phyloP scores from a whole-genome alignment of 2,329 filamentous ascomycete species.

The Chaetoscypha palmicola region DNA sequence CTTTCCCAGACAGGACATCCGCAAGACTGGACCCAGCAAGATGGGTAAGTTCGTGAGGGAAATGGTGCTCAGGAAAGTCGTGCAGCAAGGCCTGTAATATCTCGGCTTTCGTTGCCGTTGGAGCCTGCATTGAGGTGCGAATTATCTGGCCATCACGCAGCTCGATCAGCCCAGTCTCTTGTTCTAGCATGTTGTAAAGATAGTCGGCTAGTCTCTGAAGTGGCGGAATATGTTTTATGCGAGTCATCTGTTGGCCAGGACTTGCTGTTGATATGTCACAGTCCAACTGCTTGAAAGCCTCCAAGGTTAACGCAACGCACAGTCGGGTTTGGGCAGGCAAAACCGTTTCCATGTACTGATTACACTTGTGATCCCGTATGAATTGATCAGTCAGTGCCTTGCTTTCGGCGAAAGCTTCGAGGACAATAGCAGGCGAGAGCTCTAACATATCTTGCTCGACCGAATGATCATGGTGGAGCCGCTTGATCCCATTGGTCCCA shows the following conservation, averaged over 20 bases:
- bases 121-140: slow-evolving; percentile 15
- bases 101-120: neutral
- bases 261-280: slow-evolving; percentile 20
- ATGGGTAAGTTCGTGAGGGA: slow-evolving; percentile 8
- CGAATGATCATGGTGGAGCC: neutral
- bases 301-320: slow-evolving; percentile 27
- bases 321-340: slow-evolving; percentile 28
- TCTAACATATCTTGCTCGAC: neutral
- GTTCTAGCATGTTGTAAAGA: slow-evolving; percentile 27
- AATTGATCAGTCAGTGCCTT: slow-evolving; percentile 14
- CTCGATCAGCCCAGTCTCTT: slow-evolving; percentile 19
- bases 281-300: slow-evolving; percentile 30
- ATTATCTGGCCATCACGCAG: slow-evolving; percentile 8
- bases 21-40: slow-evolving; percentile 17
- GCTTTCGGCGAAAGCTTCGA: slow-evolving; percentile 12
- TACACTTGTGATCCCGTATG: slow-evolving; percentile 11
- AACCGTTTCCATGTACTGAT: slow-evolving; percentile 24
- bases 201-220: slow-evolving; percentile 26
- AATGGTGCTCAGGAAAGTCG: slow-evolving; percentile 30
- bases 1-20: slow-evolving; percentile 18
- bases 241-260: slow-evolving; percentile 20
- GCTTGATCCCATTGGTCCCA: neutral
- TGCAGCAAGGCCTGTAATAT: slow-evolving; percentile 19
- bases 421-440: neutral
- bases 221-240: slow-evolving; percentile 19